Evolutionary conservation across 2,329 filamentous ascomycete species (phyloP).

Genomic region (Xenosphaeropsis pyriputrescens): DNA sequence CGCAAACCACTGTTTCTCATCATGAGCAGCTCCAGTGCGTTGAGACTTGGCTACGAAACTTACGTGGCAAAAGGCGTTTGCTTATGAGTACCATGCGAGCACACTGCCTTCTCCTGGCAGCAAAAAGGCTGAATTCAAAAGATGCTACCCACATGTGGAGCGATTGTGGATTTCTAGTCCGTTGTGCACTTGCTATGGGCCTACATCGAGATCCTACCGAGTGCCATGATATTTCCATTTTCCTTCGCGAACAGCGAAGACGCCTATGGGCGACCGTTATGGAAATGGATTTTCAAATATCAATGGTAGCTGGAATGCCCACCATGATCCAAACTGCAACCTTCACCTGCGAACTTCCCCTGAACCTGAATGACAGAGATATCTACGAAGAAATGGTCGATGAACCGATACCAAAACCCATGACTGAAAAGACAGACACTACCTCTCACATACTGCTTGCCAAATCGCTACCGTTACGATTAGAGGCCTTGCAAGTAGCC

Average conservation of each 20-base stretch:
- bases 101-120: conserved; percentile 28
- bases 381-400: too few relatives aligned
- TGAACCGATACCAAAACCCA: too few relatives aligned
- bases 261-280: conserved; percentile 38
- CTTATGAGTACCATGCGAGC: conserved; percentile 20
- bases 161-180: conserved; percentile 17
- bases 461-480: too few relatives aligned
- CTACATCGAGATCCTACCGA: conserved; percentile 37
- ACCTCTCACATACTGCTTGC: too few relatives aligned
- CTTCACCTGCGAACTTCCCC: too few relatives aligned
- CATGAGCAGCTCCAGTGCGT: background rate
- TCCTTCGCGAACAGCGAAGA: conserved; percentile 34
- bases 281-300: conserved; percentile 33
- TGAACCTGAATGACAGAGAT: too few relatives aligned
- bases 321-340: too few relatives aligned
- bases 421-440: too few relatives aligned
- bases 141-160: conserved; percentile 31
- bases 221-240: conserved; percentile 28
- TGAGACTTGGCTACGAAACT: background rate
- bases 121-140: conserved; percentile 31
- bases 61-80: background rate
- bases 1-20: background rate
- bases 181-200: conserved; percentile 29
- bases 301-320: conserved; percentile 30
- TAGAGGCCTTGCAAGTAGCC: too few relatives aligned